Conservation (phyloP, 768 basidiomycete species). For the Russula virescens region DNA sequence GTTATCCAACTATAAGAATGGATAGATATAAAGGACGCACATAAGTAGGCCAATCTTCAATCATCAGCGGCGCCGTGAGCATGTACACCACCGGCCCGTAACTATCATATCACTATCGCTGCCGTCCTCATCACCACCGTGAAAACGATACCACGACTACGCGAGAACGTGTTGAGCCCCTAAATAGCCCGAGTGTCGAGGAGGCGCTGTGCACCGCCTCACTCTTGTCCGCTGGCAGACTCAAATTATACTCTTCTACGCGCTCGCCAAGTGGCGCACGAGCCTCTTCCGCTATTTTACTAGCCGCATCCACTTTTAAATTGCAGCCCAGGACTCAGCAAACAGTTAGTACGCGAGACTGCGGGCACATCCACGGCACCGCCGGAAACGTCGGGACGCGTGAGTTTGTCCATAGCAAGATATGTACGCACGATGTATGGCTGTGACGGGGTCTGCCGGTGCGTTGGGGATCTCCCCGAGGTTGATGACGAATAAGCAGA, state of each 20-base stretch:
- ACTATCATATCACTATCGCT: no score
- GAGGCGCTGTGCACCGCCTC: no score
- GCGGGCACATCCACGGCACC: conserved; percentile 31
- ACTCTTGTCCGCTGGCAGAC: no score
- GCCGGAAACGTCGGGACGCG: conserved; percentile 53
- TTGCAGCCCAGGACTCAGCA: conserved; percentile 36
- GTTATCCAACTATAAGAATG: no score
- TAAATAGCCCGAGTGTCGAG: no score
- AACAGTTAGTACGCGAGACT: no score
- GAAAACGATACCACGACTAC: no score
- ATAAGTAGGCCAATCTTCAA: conserved; percentile 43
- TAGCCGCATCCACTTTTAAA: conserved; percentile 26
- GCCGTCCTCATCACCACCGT: no score
- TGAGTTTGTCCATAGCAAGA: conserved; percentile 45
- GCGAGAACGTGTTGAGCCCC: no score
- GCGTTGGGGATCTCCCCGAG: conserved; percentile 37
- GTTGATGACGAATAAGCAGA: conserved; percentile 43
- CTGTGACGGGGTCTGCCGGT: conserved; percentile 54
- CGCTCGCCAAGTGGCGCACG: conserved; percentile 32
- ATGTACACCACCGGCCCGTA: conserved; percentile 31
- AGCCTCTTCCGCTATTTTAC: conserved; percentile 33
- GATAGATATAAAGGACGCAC: no score
- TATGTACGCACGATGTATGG: conserved; percentile 42
- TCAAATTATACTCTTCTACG: conserved; percentile 34
- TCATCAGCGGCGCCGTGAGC: conserved; percentile 36